Base-by-base conservation (phyloP, 2,329 filamentous ascomycete genomes). In the Colletotrichum chlorophyti region DNA sequence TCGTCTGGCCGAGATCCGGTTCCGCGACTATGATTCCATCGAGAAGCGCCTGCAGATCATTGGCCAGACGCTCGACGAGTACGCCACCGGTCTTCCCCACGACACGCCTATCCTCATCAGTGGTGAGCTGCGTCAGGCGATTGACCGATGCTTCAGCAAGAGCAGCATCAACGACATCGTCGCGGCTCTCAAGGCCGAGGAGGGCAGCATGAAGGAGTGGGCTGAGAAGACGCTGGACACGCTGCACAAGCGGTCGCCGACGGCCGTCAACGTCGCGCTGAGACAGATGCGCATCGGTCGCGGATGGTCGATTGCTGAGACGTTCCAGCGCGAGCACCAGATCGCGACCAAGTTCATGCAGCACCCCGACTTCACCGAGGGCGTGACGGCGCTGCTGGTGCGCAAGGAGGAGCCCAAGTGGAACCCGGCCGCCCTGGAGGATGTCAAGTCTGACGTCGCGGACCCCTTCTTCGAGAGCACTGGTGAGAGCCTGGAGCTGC, bases 11-110 rank as follows among this genome's bases (percentile, higher is more conserved):
- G 95, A 99, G 76, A 83, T 99, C 62, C 84, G 88, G 24, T 99
- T 99, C 81, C 83, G 84, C 59, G 96, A 99, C 76, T 86, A 88
- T 67, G 85, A 91, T 54, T 65, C 73, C 34, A 77, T 90, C 19
- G 65, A 80, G 19, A 78, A 86, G 38, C 88, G 93, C 51, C 80
- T 93, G 58, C 75, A 79, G 40, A 81, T 91, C 65, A 90, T 99
- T 75, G 90, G 95, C 78, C 82, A 84, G 66, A 97, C 95, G 24
- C 91, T 99, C 63, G 91, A 96, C 66, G 96, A 99, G 74, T 99
- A 91, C 77, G 85, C 83, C 64, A 96, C 93, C 2, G 93, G 92
- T 34, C 79, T 99, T 40, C 95, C 95, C 5, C 83, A 90, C 65
- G 84, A 89, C 67, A 82, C 91, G 73, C 84, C 85, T 17, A 86